Conservation (phyloP, 352 stramenopile genomes). For the Ophiocytium majus region DNA sequence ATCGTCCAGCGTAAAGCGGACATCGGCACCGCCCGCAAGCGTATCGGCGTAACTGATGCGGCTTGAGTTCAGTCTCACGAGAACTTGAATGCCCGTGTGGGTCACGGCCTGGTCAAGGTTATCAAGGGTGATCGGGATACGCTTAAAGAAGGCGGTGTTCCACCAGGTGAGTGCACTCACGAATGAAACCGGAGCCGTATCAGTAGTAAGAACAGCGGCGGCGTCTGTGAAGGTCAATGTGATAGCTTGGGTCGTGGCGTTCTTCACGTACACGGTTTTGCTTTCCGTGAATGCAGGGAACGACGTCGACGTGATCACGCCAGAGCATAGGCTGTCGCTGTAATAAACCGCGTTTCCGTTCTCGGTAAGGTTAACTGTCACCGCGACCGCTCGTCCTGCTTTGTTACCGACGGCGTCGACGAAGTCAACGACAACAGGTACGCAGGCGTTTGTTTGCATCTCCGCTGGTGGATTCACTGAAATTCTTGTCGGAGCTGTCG, state of each 20-base stretch:
- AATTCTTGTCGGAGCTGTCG: background rate
- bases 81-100: conserved; percentile 5
- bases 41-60: background rate
- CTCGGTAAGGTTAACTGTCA: background rate
- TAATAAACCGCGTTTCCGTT: conserved; percentile 4
- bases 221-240: background rate
- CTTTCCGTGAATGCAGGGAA: background rate
- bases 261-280: conserved; percentile 1
- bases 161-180: background rate
- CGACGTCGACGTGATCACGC: background rate
- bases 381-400: background rate
- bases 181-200: background rate
- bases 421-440: background rate
- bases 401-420: background rate
- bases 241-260: background rate
- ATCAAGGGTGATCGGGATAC: background rate
- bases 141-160: background rate
- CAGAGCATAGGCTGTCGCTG: background rate
- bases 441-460: background rate
- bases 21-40: background rate
- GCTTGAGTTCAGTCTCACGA: background rate
- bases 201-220: background rate
- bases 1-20: conserved; percentile 10
- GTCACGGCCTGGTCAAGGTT: background rate
- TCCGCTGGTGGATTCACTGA: background rate